phyloP scores from a whole-genome alignment of 805 yeast genomes.

The Suhomyces xylopsoci region DNA sequence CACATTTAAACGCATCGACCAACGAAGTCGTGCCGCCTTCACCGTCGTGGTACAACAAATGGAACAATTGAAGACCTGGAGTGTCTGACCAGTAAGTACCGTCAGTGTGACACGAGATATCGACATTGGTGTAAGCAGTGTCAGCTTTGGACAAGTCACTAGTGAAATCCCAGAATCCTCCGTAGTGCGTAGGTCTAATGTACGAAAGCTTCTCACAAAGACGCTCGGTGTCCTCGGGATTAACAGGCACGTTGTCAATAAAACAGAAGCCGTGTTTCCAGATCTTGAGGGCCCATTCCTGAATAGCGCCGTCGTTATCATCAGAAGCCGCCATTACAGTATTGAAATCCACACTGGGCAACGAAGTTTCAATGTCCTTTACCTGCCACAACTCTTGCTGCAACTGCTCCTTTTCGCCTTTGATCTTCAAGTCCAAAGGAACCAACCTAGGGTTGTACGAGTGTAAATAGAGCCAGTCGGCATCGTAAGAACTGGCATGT shows the following conservation, averaged over 20 bases:
- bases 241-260: conserved; percentile 57
- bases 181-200: conserved; percentile 68
- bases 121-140: conserved; percentile 69
- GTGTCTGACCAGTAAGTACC: conserved; percentile 75
- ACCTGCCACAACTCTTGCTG: conserved; percentile 44
- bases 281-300: conserved; percentile 54
- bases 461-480: conserved; percentile 46
- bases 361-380: conserved; percentile 30
- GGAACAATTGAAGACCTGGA: conserved; percentile 70
- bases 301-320: conserved; percentile 39
- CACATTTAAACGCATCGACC: conserved; percentile 65
- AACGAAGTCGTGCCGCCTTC: conserved; percentile 66
- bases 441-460: conserved; percentile 51
- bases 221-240: conserved; percentile 56
- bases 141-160: conserved; percentile 64
- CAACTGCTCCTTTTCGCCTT: conserved; percentile 28
- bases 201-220: conserved; percentile 57
- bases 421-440: conserved; percentile 24
- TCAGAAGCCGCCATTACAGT: conserved; percentile 39
- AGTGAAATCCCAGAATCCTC: conserved; percentile 81
- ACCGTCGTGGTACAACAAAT: conserved; percentile 60
- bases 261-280: conserved; percentile 60
- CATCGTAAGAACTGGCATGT: conserved; percentile 38
- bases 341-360: conserved; percentile 50
- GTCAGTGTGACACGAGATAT: conserved; percentile 64